These are phyloP conservation scores for Yamadazyma songkhlaensis DNA, from an alignment of 1,139 yeast genomes.

Conservation along the genomic window DNA sequence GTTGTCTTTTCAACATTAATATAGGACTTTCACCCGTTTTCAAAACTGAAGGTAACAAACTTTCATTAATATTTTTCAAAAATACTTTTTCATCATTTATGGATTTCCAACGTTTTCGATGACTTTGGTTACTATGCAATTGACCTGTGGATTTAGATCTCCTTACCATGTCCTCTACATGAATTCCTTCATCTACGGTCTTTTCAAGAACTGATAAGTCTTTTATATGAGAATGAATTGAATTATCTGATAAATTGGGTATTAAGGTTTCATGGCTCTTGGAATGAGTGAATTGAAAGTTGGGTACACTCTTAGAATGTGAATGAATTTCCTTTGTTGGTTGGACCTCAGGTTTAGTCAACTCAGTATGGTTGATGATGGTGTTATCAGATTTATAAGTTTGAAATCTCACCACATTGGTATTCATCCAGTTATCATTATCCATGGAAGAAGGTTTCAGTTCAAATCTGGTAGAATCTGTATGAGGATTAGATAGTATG, in stretches of 20 bases:
- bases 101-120: slow-evolving; percentile 22
- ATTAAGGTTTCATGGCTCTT: slow-evolving; percentile 14
- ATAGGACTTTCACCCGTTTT: slow-evolving; percentile 34
- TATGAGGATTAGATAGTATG: slow-evolving; percentile 1
- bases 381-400: not conserved
- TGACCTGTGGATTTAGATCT: slow-evolving; percentile 25
- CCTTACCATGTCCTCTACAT: slow-evolving; percentile 12
- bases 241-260: slow-evolving; percentile 14
- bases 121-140: slow-evolving; percentile 10
- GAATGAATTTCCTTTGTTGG: slow-evolving; percentile 2
- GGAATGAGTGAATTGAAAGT: slow-evolving; percentile 3
- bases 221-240: slow-evolving; percentile 6
- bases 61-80: slow-evolving; percentile 30
- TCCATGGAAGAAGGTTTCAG: slow-evolving; percentile 7
- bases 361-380: not conserved
- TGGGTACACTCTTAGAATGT: slow-evolving; percentile 9
- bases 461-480: slow-evolving; percentile 1
- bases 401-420: slow-evolving; percentile 5
- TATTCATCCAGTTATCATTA: slow-evolving; percentile 15
- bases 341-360: not conserved
- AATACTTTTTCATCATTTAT: slow-evolving; percentile 32
- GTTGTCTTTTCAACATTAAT: slow-evolving; percentile 25
- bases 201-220: not conserved
- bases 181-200: not conserved
- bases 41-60: slow-evolving; percentile 35